Conservation (phyloP, 2,329 filamentous ascomycete species). For the Fusarium vanettenii region DNA sequence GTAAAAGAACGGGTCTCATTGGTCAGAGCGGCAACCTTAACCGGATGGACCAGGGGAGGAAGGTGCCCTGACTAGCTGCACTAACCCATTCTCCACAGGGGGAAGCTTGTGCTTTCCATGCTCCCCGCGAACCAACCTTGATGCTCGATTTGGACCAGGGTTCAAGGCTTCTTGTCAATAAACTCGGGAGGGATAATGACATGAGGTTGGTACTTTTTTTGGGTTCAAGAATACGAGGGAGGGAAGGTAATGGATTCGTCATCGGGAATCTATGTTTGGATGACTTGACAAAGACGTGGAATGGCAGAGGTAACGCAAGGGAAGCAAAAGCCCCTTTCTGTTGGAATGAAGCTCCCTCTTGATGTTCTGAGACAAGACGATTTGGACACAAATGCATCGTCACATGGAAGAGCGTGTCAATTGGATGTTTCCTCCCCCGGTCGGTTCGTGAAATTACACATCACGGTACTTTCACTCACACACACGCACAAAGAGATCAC, state of each 20-base stretch:
- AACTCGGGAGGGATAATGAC: not conserved
- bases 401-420: not conserved
- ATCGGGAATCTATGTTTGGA: not conserved
- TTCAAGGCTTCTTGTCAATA: not conserved
- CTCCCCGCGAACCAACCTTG: conserved; percentile 2
- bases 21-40: not conserved
- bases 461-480: conserved; percentile 1
- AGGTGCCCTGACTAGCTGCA: conserved; percentile 29
- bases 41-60: conserved; percentile 1
- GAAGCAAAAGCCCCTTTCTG: conserved; percentile 4
- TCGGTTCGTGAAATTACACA: conserved; percentile 17
- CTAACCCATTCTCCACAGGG: conserved; percentile 2
- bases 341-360: conserved; percentile 18
- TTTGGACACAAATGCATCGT: conserved; percentile 7
- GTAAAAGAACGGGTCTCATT: conserved; percentile 22
- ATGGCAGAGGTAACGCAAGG: not conserved
- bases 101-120: not conserved
- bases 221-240: not conserved
- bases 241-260: not conserved
- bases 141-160: not conserved
- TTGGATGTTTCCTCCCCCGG: not conserved
- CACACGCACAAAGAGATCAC: not conserved
- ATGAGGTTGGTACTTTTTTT: not conserved
- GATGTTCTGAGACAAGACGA: conserved; percentile 6
- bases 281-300: not conserved